Base-by-base conservation (phyloP, 495 filamentous ascomycete genomes). In the Hyaloscypha finlandica region DNA sequence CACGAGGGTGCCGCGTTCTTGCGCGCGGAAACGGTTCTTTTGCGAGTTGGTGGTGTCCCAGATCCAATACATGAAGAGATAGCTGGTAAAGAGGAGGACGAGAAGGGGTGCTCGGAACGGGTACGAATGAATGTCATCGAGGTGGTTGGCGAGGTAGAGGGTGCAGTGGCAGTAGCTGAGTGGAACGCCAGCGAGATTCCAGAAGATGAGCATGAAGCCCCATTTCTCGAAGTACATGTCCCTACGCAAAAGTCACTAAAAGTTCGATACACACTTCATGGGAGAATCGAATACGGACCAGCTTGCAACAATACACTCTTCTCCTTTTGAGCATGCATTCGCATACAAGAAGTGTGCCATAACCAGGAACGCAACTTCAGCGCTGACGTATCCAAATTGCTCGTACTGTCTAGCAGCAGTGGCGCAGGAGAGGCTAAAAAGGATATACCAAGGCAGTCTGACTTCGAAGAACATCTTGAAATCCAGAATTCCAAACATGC, bases 381-480 rank as follows among this genome's bases (percentile, higher is more conserved):
- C 92, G 63, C 92, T 91, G 19, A 99, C 92, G 75, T 93, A 98
- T 69, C 95, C 95, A 77, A 93, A 93, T 29, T 81, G 74, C 67
- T 98, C 94, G 70, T 91, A 97, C 81, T 97, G 95, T 63, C 90
- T 88, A 52, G 91, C 89, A 19, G 92, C 92, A 11, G 93, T 86
- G 57, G 86, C 92, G 72, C 86, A 83, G 51, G 88, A 88, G 48
- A 96, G 81, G 58, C 95, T 83, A 70, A 97, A 89, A 29, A 99
- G 84, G 60, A 97, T 96, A 79, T 88, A 99, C 95, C 95, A 99
- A 51, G 95, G 95, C 60, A 99, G 84, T 68, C 95, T 91, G 68
- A 99, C 94, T 80, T 99, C 95, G 75, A 94, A 96, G 82, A 99
- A 97, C 95, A 99, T 98, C 85, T 99, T 99, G 81, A 97, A 92